Evolutionary conservation across 2,329 filamentous ascomycete genomes (phyloP).

Genomic region (Xylariaceae sp.): DNA sequence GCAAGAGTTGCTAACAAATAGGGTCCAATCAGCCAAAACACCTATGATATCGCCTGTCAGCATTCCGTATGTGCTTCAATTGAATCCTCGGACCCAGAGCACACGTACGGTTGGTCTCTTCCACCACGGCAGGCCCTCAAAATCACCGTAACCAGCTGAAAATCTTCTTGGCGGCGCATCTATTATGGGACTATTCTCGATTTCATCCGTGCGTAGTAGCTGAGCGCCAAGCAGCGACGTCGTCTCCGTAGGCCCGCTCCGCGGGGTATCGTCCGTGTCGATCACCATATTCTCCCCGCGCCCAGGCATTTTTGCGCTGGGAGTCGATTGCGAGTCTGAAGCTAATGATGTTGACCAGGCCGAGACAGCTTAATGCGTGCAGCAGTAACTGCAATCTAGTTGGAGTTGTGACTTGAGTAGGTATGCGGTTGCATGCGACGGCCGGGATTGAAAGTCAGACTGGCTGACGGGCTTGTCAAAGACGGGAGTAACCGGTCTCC

Average conservation of each 20-base stretch:
- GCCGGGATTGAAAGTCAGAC: not conserved
- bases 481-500: not conserved
- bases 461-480: not conserved
- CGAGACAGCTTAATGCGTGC: not conserved
- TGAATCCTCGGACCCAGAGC: not conserved
- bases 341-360: not conserved
- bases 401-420: not conserved
- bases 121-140: constrained; percentile 57
- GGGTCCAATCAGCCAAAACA: constrained; percentile 77
- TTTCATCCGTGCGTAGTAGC: constrained; percentile 20
- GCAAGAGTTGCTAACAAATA: constrained; percentile 79
- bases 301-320: constrained; percentile 16
- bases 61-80: not conserved
- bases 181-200: constrained; percentile 14
- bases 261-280: constrained; percentile 22
- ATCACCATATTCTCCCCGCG: constrained; percentile 24
- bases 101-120: constrained; percentile 54
- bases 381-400: not conserved
- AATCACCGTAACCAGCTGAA: constrained; percentile 54
- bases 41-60: constrained; percentile 41
- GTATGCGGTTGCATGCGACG: not conserved
- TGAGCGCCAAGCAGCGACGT: constrained; percentile 36
- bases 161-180: constrained; percentile 24
- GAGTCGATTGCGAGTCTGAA: constrained; percentile 24
- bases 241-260: constrained; percentile 32